Percentiles rank a stretch among this genome's conserved stretches.
Conservation (phyloP, 345 rosid genomes). For the Limnanthes douglasii region DNA sequence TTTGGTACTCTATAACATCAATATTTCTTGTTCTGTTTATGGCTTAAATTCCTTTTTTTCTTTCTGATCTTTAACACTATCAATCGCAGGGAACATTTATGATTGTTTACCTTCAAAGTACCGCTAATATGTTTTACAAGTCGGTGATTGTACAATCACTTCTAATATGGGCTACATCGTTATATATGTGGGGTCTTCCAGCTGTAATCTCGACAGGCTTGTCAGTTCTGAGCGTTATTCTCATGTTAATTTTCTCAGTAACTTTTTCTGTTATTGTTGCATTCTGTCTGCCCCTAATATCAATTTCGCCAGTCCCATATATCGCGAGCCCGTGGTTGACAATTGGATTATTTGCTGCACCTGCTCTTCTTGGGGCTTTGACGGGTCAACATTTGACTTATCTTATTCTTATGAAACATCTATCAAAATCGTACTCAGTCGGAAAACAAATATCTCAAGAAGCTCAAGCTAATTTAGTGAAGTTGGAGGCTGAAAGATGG, state of each 20-base stretch:
- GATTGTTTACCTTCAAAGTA: conserved; percentile 48
- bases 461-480: conserved; percentile 34
- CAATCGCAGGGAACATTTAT: conserved; percentile 65
- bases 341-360: conserved; percentile 78
- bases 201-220: conserved; percentile 47
- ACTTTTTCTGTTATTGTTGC: conserved; percentile 58
- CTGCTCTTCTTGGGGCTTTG: conserved; percentile 79
- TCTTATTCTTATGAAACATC: conserved; percentile 32
- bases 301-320: conserved; percentile 71
- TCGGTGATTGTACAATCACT: conserved; percentile 77
- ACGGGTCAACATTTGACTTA: conserved; percentile 79
- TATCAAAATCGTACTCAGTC: conserved; percentile 32
- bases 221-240: conserved; percentile 51
- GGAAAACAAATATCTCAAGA: conserved; percentile 29
- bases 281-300: conserved; percentile 50
- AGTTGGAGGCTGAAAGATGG: conserved; percentile 93
- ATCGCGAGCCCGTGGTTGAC: conserved; percentile 66
- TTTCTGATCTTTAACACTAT: not conserved
- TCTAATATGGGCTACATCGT: conserved; percentile 67
- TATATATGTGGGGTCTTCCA: conserved; percentile 81
- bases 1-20: conserved; percentile 35
- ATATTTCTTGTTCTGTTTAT: conserved; percentile 6
- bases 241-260: conserved; percentile 59
- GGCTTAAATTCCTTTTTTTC: conserved; percentile 1
- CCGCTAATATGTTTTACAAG: conserved; percentile 59